Evolutionary conservation across 352 stramenopile species (phyloP).

Genomic region (Phytophthora meadii): DNA sequence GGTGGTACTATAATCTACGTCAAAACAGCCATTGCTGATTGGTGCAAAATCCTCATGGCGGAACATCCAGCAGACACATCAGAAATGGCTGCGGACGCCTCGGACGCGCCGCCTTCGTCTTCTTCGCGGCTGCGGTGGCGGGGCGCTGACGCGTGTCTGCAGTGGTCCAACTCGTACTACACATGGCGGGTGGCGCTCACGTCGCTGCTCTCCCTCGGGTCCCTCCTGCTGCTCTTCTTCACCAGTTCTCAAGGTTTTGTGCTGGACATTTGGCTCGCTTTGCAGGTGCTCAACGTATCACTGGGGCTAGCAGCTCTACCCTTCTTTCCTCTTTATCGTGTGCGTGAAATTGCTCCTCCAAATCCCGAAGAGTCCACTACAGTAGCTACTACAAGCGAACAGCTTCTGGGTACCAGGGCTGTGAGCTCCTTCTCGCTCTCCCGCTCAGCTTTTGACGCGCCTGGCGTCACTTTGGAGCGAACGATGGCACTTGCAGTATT

Average conservation of each 20-base stretch:
- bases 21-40: no score
- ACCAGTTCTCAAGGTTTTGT: slow-evolving; percentile 40
- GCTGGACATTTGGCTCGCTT: slow-evolving; percentile 52
- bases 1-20: no score
- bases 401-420: slow-evolving; percentile 24
- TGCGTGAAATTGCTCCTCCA: slow-evolving; percentile 2
- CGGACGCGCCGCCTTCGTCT: slow-evolving; percentile 2
- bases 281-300: slow-evolving; percentile 66
- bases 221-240: slow-evolving; percentile 48
- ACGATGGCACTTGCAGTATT: slow-evolving; percentile 62
- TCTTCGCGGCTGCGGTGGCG: slow-evolving; percentile 27
- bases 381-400: slow-evolving; percentile 13
- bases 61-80: neutral
- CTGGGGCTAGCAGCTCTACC: slow-evolving; percentile 65
- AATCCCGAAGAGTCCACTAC: slow-evolving; percentile 2
- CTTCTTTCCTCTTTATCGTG: slow-evolving; percentile 49
- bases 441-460: slow-evolving; percentile 48
- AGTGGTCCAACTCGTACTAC: slow-evolving; percentile 80
- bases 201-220: slow-evolving; percentile 53
- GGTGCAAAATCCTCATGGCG: no score
- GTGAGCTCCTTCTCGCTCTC: slow-evolving; percentile 65
- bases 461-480: slow-evolving; percentile 53
- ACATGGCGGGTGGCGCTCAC: slow-evolving; percentile 59
- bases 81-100: slow-evolving; percentile 20
- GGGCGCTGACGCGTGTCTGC: slow-evolving; percentile 53